Evolutionary conservation across 257 asterid genomes (phyloP).

Genomic region (Catharanthus roseus): DNA sequence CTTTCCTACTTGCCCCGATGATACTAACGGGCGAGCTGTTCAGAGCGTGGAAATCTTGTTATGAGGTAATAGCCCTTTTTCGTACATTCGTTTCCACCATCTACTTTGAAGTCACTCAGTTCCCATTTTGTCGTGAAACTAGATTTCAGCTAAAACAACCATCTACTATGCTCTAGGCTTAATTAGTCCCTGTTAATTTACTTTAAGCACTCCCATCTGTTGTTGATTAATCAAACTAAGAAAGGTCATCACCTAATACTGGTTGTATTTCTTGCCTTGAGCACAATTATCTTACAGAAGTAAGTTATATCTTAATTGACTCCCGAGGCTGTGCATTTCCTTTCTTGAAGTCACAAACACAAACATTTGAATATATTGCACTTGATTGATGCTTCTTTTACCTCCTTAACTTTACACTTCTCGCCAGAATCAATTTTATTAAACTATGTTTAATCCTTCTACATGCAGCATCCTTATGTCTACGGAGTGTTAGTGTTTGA

Average conservation of each 20-base stretch:
- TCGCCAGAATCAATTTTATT: not conserved
- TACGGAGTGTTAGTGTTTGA: slow-evolving; percentile 71
- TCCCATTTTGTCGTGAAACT: not conserved
- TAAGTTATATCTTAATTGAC: not conserved
- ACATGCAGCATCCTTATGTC: slow-evolving; percentile 75
- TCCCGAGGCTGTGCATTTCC: not conserved
- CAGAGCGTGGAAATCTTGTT: slow-evolving; percentile 73
- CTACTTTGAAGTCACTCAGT: not conserved
- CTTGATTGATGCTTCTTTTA: not conserved
- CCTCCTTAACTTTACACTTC: not conserved
- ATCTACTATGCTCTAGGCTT: not conserved
- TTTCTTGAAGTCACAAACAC: not conserved
- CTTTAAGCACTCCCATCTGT: not conserved
- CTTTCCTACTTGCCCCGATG: slow-evolving; percentile 73
- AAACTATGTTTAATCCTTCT: not conserved
- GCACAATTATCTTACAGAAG: not conserved
- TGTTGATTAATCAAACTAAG: not conserved
- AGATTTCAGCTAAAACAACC: not conserved
- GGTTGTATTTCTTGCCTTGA: not conserved
- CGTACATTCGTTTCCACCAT: not conserved
- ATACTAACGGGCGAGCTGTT: slow-evolving; percentile 69
- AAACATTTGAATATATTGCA: not conserved
- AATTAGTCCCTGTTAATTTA: not conserved
- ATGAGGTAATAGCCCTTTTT: slow-evolving; percentile 36
- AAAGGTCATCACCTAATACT: not conserved